phyloP scores from a whole-genome alignment of 495 filamentous ascomycete genomes.

The Penicillium egyptiacum region DNA sequence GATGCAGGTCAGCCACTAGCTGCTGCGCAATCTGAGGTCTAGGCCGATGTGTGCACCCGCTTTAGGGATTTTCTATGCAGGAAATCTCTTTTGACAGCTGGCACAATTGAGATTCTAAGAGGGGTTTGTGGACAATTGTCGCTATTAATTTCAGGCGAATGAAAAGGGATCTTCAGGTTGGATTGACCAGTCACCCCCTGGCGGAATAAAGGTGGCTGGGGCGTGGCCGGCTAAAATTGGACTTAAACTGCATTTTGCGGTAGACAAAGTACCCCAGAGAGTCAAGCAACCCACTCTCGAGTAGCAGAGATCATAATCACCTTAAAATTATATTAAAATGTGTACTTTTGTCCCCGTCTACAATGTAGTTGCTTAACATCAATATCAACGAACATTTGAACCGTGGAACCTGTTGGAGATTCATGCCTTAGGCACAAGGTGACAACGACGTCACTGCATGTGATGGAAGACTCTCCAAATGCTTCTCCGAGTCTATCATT shows the following conservation, averaged over 20 bases:
- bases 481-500: not conserved
- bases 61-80: slow-evolving; percentile 27
- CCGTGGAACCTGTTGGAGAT: not conserved
- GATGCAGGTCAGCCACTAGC: slow-evolving; percentile 32
- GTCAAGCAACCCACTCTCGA: not conserved
- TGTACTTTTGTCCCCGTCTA: not conserved
- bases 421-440: slow-evolving; percentile 3
- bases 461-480: not conserved
- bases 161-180: slow-evolving; percentile 1
- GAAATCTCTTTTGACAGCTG: slow-evolving; percentile 7
- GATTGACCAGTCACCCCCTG: slow-evolving; percentile 3
- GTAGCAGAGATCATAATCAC: not conserved
- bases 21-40: slow-evolving; percentile 37
- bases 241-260: not conserved
- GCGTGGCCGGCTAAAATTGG: slow-evolving; percentile 7
- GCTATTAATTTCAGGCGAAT: not conserved
- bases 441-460: slow-evolving; percentile 24
- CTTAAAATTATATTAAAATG: not conserved
- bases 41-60: slow-evolving; percentile 33
- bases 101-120: not conserved
- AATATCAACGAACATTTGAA: not conserved
- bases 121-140: not conserved
- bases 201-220: slow-evolving; percentile 16
- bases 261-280: not conserved
- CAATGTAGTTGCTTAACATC: not conserved